phyloP scores from a whole-genome alignment of 164 flowering plant species.

The Aristolochia contorta region DNA sequence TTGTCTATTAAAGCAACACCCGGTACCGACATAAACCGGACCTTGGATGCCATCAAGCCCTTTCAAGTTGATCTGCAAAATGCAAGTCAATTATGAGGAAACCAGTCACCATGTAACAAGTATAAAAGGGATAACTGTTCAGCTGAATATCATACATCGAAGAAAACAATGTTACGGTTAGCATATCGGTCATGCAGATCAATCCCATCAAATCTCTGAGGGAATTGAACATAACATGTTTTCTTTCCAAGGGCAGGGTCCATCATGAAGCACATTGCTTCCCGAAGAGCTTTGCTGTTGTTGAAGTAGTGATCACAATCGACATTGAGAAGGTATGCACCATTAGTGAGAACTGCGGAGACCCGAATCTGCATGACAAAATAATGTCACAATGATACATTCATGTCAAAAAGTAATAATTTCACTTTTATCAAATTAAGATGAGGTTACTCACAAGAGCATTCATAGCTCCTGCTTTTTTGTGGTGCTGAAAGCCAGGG shows the following conservation, averaged over 20 bases:
- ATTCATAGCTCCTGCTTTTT: conserved; percentile 99
- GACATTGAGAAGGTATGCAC: conserved; percentile 90
- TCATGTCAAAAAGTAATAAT: neutral
- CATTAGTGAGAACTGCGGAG: conserved; percentile 95
- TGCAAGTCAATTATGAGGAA: conserved; percentile 1
- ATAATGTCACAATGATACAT: neutral
- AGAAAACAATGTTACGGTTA: conserved; percentile 92
- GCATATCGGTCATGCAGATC: conserved; percentile 98
- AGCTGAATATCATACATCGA: conserved; percentile 51
- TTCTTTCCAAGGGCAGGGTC: conserved; percentile 81
- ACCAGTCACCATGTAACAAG: neutral
- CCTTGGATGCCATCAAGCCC: conserved; percentile 97
- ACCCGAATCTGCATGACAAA: conserved; percentile 68
- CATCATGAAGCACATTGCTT: conserved; percentile 99
- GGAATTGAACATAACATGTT: conserved; percentile 94
- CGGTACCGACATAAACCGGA: conserved; percentile 98
- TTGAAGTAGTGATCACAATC: conserved; percentile 99
- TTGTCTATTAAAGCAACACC: conserved; percentile 95
- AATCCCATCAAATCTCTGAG: conserved; percentile 97
- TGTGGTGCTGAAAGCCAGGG: conserved; percentile 97
- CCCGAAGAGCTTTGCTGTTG: conserved; percentile 91
- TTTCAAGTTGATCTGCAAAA: conserved; percentile 84
- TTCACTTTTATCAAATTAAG: neutral
- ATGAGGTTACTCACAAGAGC: conserved; percentile 61
- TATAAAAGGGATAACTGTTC: no score